phyloP scores from a whole-genome alignment of 306 rosid species.

The Arachis stenosperma region DNA sequence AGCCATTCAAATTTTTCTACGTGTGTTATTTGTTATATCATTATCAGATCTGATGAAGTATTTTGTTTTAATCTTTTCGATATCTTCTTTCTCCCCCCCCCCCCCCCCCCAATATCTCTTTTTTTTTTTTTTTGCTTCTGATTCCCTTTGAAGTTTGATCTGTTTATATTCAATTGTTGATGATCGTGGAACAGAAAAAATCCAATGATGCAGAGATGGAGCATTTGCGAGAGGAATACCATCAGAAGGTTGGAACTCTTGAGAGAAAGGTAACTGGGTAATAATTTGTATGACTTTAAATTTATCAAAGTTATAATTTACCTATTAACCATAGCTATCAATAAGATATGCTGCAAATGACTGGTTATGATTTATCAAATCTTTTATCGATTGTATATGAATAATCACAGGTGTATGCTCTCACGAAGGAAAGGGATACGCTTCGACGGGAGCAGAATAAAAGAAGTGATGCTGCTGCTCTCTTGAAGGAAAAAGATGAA shows the following conservation, averaged over 20 bases:
- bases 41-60: background rate
- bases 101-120: too few species aligned
- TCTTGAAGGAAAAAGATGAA: slow-evolving; percentile 98
- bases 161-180: slow-evolving; percentile 30
- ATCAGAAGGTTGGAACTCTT: slow-evolving; percentile 72
- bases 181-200: slow-evolving; percentile 63
- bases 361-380: slow-evolving; percentile 22
- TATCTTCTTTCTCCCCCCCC: too few species aligned
- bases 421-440: slow-evolving; percentile 95
- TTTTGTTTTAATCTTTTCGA: too few species aligned
- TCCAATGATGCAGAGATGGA: slow-evolving; percentile 77
- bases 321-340: background rate
- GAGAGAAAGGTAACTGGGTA: slow-evolving; percentile 65
- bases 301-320: background rate
- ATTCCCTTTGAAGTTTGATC: background rate
- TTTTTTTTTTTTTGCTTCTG: background rate
- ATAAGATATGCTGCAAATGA: background rate
- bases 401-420: slow-evolving; percentile 81
- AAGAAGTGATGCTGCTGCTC: slow-evolving; percentile 97
- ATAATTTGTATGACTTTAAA: slow-evolving; percentile 9
- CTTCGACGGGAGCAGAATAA: slow-evolving; percentile 95
- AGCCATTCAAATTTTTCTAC: background rate
- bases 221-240: slow-evolving; percentile 77
- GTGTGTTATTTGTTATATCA: background rate
- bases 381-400: slow-evolving; percentile 33